phyloP scores from a whole-genome alignment of 441 rosid species.

The Gossypium davidsonii region DNA sequence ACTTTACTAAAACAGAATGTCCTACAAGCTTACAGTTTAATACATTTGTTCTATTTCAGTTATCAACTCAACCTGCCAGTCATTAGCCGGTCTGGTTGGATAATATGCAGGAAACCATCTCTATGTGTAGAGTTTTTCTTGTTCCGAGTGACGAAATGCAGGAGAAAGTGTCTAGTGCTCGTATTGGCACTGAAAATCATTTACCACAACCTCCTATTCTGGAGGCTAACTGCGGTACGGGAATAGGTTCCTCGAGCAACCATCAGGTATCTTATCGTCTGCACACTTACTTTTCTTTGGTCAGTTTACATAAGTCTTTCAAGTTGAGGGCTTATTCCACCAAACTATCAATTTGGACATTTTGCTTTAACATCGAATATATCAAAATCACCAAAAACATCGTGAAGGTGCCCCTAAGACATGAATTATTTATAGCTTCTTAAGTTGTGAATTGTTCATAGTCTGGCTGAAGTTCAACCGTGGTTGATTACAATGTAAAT shows the following conservation, averaged over 20 bases:
- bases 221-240: slow-evolving; percentile 1
- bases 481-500: neutral
- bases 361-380: neutral
- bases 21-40: neutral
- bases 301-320: neutral
- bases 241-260: slow-evolving; percentile 26
- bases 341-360: neutral
- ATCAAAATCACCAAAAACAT: neutral
- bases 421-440: neutral
- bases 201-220: slow-evolving; percentile 2
- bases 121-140: slow-evolving; percentile 41
- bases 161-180: slow-evolving; percentile 2
- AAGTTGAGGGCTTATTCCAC: neutral
- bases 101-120: slow-evolving; percentile 36
- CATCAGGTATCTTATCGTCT: slow-evolving; percentile 29
- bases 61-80: slow-evolving; percentile 20
- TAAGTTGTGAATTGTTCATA: neutral
- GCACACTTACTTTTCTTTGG: slow-evolving; percentile 1
- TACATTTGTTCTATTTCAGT: slow-evolving; percentile 14
- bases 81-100: slow-evolving; percentile 24
- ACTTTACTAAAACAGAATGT: slow-evolving; percentile 4
- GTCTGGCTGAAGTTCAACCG: neutral
- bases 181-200: slow-evolving; percentile 5
- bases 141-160: slow-evolving; percentile 13
- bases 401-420: neutral